Base-by-base conservation (phyloP, 2,329 filamentous ascomycete species). In the Pseudogymnoascus sp. region DNA sequence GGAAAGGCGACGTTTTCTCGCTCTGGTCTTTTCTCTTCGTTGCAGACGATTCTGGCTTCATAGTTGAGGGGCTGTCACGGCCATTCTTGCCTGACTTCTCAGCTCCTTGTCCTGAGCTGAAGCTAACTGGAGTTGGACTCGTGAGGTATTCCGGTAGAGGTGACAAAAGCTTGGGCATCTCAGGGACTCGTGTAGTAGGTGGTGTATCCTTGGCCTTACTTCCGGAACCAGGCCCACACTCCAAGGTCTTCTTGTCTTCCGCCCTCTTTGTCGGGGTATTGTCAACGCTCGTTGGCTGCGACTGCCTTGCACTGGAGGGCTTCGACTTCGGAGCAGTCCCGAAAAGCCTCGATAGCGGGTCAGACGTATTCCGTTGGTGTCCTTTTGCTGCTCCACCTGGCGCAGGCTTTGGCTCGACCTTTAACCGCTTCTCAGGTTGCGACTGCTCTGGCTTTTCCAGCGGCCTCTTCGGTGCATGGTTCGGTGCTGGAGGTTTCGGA, bases 351-450 rank as follows among this genome's bases (percentile, higher is more conserved):
- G 44, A 54, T n/a, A 54, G n/a, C 4, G 44, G 9, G 33, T 54
- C 44, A 5, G 44, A 54, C 1, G 44, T 54, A 33, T 33, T 54
- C 44, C 44, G 15, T 5, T 31, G 26, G 26, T 54, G 44, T 33
- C 44, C 44, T n/a, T 31, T 54, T n/a, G 4, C 26, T 15, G 44
- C 5, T 33, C 44, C 44, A 17, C n/a, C 33, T 4, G 26, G 44
- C 4, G 44, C 33, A 31, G 31, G 26, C 17, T 33, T 54, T 17
- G 26, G 62, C 40, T 69, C 68, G 40, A 68, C 64, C 63, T 68
- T 71, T 5, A 66, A 60, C 21, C 70, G 64, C 62, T 71, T 72
- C 40, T 71, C 69, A 21, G 67, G 58, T 40, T 66, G 68, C 40
- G 61, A 61, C 33, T 61, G 24, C 47, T 67, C 66, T 29, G 62